A percentile compares a stretch with the other conserved stretches of the same genome.
These are phyloP conservation scores for Anthracocystis panici-leucophaei DNA, from an alignment of 1,284 basidiomycete species.

Conservation along the genomic window DNA sequence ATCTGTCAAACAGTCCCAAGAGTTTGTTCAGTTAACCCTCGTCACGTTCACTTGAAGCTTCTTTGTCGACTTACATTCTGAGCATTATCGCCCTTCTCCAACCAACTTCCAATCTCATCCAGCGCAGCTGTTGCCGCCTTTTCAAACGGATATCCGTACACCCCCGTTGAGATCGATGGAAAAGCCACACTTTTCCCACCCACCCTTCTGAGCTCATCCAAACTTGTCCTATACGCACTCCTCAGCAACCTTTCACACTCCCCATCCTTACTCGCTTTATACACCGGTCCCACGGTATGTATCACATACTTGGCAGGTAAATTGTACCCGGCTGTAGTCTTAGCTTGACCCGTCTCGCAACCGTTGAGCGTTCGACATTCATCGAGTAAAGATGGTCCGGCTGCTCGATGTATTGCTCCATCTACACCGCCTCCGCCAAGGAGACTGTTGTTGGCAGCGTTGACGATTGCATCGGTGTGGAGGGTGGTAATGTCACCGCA, in stretches of 20 bases:
- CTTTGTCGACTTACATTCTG: conserved; percentile 24
- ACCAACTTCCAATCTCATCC: conserved; percentile 50
- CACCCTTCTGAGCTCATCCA: conserved; percentile 42
- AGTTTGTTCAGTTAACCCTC: not conserved
- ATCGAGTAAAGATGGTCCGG: conserved; percentile 78
- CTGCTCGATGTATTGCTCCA: conserved; percentile 86
- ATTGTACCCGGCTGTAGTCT: conserved; percentile 76
- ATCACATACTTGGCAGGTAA: conserved; percentile 79
- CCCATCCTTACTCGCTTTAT: conserved; percentile 60
- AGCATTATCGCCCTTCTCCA: conserved; percentile 27
- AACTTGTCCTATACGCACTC: conserved; percentile 54
- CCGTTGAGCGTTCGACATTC: conserved; percentile 78
- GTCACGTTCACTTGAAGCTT: not conserved
- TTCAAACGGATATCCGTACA: conserved; percentile 65
- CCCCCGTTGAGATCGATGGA: conserved; percentile 66
- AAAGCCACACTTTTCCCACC: conserved; percentile 56
- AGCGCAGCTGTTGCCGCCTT: conserved; percentile 55
- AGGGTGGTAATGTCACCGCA: conserved; percentile 45
- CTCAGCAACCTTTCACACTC: conserved; percentile 70
- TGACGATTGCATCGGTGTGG: conserved; percentile 62
- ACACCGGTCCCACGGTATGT: conserved; percentile 91
- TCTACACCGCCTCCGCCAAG: conserved; percentile 74
- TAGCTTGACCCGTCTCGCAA: conserved; percentile 84
- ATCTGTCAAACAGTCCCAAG: conserved; percentile 16
- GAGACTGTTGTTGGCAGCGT: conserved; percentile 62